Conservation (phyloP, 495 filamentous ascomycete species). For the Choiromyces venosus region DNA sequence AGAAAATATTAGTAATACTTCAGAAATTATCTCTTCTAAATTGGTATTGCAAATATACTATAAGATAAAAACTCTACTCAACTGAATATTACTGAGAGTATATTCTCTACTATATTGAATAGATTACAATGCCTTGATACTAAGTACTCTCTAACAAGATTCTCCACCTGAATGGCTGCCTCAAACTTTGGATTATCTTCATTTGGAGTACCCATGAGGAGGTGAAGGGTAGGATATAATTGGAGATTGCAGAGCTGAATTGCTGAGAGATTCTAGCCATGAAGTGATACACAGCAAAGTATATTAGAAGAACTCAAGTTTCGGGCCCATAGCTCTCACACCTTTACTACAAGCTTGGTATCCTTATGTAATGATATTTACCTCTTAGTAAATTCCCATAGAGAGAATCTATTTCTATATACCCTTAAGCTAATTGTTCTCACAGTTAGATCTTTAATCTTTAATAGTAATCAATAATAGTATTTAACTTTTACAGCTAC, state of each 20-base stretch:
- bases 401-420: too few relatives aligned
- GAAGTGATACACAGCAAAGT: too few relatives aligned
- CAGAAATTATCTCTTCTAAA: too few relatives aligned
- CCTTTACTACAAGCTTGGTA: background rate
- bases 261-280: background rate
- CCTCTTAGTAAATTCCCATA: background rate
- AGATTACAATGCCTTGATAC: background rate
- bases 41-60: too few relatives aligned
- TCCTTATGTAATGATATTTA: slow-evolving; percentile 1
- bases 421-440: too few relatives aligned
- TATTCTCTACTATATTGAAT: slow-evolving; percentile 3
- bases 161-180: background rate
- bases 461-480: too few relatives aligned
- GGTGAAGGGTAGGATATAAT: background rate
- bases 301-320: slow-evolving; percentile 2
- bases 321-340: background rate
- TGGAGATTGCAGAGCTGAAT: background rate
- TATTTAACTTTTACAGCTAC: too few relatives aligned
- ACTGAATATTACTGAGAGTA: slow-evolving; percentile 1
- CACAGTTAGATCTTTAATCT: too few relatives aligned
- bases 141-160: too few relatives aligned
- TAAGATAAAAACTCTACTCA: background rate
- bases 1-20: too few relatives aligned
- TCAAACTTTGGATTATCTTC: too few relatives aligned
- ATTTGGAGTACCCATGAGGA: background rate